Evolutionary conservation across 2,329 filamentous ascomycete genomes (phyloP).

Genomic region (Leptosphaerulina australis): DNA sequence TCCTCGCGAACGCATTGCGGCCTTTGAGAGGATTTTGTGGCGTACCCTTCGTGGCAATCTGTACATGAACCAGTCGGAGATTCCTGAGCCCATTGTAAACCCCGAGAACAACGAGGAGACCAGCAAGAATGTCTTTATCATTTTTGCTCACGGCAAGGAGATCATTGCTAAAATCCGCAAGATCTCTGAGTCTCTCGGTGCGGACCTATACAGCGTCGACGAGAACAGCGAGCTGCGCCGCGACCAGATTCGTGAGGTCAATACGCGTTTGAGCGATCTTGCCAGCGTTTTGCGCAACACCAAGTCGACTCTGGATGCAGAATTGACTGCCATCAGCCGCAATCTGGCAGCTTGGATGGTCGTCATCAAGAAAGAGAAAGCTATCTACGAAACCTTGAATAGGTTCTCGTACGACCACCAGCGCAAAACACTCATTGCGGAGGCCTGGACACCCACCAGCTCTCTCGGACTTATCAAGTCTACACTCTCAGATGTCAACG

Average conservation of each 20-base stretch:
- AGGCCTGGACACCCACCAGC: conserved; percentile 96
- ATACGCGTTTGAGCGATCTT: conserved; percentile 87
- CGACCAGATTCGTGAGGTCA: conserved; percentile 97
- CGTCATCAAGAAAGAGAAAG: conserved; percentile 97
- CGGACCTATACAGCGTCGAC: conserved; percentile 94
- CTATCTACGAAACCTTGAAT: conserved; percentile 93
- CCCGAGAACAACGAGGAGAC: conserved; percentile 89
- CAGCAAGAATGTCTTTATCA: conserved; percentile 98
- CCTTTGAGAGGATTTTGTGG: conserved; percentile 98
- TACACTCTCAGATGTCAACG: conserved; percentile 94
- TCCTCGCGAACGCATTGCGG: conserved; percentile 85
- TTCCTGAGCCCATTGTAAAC: conserved; percentile 89
- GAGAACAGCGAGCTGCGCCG: conserved; percentile 95
- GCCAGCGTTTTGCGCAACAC: conserved; percentile 93
- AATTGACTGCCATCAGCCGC: conserved; percentile 90
- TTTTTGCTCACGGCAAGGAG: conserved; percentile 98
- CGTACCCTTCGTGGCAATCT: conserved; percentile 94
- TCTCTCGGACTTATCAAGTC: conserved; percentile 87
- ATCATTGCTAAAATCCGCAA: conserved; percentile 98
- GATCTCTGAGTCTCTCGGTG: conserved; percentile 96
- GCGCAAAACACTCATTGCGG: conserved; percentile 93
- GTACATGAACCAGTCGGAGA: conserved; percentile 99
- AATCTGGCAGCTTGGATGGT: conserved; percentile 97
- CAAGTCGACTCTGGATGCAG: conserved; percentile 88
- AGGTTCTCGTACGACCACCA: conserved; percentile 96